Evolutionary conservation across 192 early-diverging fungal species (phyloP).

Genomic region (Backusella westeae): DNA sequence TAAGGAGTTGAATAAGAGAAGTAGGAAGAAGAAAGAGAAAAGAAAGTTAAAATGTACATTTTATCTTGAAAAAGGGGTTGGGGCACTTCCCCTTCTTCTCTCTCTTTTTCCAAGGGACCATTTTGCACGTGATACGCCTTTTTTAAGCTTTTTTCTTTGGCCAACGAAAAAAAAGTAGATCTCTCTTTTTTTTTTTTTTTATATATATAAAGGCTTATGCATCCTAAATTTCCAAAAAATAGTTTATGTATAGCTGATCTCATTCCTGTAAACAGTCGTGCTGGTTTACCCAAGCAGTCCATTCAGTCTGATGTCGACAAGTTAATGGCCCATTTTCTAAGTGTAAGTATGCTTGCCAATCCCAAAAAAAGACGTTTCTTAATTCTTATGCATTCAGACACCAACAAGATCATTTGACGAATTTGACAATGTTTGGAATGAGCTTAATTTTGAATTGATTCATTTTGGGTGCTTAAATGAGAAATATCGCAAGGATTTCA

Average conservation of each 20-base stretch:
- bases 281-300: neutral
- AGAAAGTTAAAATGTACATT: neutral
- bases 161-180: neutral
- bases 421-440: constrained; percentile 11
- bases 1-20: neutral
- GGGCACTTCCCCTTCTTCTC: neutral
- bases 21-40: neutral
- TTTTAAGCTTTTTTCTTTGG: neutral
- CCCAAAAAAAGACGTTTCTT: neutral
- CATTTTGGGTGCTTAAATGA: constrained; percentile 4
- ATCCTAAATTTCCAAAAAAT: neutral
- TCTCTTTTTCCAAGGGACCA: neutral
- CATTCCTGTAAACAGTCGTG: neutral
- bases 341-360: neutral
- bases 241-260: neutral
- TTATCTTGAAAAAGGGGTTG: neutral
- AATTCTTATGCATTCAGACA: neutral
- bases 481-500: neutral
- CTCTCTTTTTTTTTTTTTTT: neutral
- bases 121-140: neutral
- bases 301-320: constrained; percentile 10
- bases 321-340: constrained; percentile 1
- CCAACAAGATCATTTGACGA: neutral
- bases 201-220: neutral
- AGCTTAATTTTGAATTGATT: neutral